Conservation (phyloP, 345 rosid genomes). For the Gynandropsis gynandra region DNA sequence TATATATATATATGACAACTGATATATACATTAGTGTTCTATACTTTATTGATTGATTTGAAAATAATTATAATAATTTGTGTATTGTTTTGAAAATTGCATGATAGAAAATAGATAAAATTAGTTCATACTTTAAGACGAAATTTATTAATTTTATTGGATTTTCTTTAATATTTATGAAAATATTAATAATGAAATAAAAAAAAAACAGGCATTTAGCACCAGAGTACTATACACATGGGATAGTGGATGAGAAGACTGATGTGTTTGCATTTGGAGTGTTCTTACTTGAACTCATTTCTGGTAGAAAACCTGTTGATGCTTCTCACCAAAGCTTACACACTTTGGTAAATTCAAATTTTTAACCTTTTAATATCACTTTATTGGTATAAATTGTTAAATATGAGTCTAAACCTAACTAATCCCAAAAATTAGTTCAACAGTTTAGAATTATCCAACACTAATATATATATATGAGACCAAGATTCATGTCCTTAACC, state of each 20-base stretch:
- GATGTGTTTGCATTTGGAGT: conserved; percentile 97
- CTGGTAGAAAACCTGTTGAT: conserved; percentile 86
- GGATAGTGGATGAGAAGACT: conserved; percentile 96
- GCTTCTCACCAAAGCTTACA: conserved; percentile 86
- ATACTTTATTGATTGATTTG: too few relatives aligned
- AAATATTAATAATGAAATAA: conserved; percentile 11
- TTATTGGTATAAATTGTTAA: too few relatives aligned
- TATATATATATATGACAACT: too few relatives aligned
- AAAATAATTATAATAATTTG: background rate
- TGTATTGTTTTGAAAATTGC: conserved; percentile 3
- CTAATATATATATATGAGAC: too few relatives aligned
- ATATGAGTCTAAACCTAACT: too few relatives aligned
- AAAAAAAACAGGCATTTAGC: conserved; percentile 59
- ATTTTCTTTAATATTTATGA: background rate
- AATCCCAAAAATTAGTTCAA: background rate
- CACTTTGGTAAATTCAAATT: conserved; percentile 65
- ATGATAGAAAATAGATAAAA: too few relatives aligned
- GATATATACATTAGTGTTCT: too few relatives aligned
- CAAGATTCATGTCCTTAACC: too few relatives aligned
- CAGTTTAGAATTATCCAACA: too few relatives aligned
- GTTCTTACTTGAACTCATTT: conserved; percentile 73
- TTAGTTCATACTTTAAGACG: background rate
- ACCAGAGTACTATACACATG: conserved; percentile 94
- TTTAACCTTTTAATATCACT: background rate
- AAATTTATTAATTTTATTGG: background rate